Base-by-base conservation (phyloP, 768 basidiomycete genomes). In the Panaeolus cyanescens region DNA sequence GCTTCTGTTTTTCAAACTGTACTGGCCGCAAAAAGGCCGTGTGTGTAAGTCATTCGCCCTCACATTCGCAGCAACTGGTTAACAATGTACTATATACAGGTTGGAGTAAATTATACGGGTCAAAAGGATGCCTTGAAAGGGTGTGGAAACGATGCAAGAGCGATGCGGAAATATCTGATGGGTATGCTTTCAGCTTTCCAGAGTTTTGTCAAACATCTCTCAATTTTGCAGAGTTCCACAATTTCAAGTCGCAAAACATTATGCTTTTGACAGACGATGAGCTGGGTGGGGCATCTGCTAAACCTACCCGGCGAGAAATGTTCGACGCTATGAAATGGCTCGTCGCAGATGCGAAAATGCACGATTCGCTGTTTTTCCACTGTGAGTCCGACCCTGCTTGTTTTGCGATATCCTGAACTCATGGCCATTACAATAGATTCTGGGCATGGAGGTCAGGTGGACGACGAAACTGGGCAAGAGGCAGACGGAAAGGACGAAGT, bases 361-460 rank as follows among this genome's bases (percentile, higher is more conserved):
- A 92, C 58, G 91, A 93, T 71, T 88, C 91, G 1, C 76, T 93
- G 9, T 91, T 92, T 72, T 88, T 93, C 69, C 92, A 93, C 67
- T 93, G 87, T 83, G 67, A 56, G 79, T 72, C 28, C 13, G 8
- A 8, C 31, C 56, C 10, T 20, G 32, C 2, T 15, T 32, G 30
- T 34, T 54, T 34, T 19, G 1, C 57, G 39, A 32, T 17, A 58
- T 30, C 25, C 39, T 19, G 25, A 34, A 7, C 19, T 12, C n/a
- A 34, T 19, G 40, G n/a, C 30, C 39, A 7, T 30, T 28, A 28
- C 17, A 39, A 7, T 58, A 92, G 91, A 93, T 75, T 96, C 95
- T 1, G 96, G 96, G 1, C 96, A 98, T 66, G 96, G 97, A 20
- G 96, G 95, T 6, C 95, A 96, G 69, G 86, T 89, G 2, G 81